These are phyloP conservation scores for Alternaria triticimaculans DNA, from an alignment of 2,329 filamentous ascomycete species.

Conservation along the genomic window DNA sequence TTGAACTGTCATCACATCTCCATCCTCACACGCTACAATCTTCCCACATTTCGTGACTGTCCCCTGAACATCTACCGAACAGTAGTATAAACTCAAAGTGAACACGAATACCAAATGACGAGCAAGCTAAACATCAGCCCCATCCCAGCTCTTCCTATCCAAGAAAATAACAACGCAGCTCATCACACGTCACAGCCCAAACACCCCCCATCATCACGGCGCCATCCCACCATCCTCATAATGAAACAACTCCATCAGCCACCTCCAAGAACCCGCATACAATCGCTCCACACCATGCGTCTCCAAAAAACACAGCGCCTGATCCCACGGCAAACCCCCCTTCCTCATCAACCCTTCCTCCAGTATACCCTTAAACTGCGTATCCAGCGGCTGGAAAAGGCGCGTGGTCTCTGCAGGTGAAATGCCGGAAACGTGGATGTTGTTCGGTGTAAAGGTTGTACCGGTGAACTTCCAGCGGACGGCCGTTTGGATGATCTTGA, in stretches of 20 bases:
- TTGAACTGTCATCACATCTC: background rate
- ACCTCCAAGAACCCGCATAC: background rate
- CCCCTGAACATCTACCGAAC: background rate
- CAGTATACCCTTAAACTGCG: background rate
- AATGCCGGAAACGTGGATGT: background rate
- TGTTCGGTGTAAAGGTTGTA: background rate
- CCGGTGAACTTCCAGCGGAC: background rate
- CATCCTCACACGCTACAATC: background rate
- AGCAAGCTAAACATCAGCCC: background rate
- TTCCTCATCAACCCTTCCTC: background rate
- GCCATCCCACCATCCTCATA: background rate
- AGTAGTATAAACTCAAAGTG: background rate
- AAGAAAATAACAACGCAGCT: background rate
- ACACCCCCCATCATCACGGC: background rate
- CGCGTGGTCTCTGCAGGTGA: background rate
- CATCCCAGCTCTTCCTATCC: background rate
- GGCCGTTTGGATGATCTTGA: background rate
- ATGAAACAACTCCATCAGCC: background rate
- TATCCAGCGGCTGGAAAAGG: background rate
- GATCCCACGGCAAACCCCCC: background rate
- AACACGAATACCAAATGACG: background rate
- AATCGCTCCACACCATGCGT: background rate
- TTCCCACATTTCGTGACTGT: background rate
- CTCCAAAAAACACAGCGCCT: background rate
- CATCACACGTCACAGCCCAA: background rate